Conservation (phyloP, 129 eudicot species). For the Chrysanthemum lavandulifolium region DNA sequence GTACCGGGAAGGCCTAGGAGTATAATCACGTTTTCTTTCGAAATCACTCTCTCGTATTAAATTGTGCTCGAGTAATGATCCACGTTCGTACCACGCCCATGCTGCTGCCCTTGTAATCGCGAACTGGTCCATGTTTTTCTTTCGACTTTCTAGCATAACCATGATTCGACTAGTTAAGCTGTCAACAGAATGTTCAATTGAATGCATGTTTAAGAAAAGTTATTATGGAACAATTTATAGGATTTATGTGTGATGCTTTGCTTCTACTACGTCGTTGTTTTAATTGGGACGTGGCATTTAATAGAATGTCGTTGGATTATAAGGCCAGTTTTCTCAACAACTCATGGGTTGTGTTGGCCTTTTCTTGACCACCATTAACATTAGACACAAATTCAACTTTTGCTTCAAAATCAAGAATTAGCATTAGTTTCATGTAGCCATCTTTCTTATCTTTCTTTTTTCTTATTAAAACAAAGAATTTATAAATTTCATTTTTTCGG, state of each 20-base stretch:
- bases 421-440: no score
- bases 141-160: conserved; percentile 8
- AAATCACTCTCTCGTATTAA: conserved; percentile 35
- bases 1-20: conserved; percentile 54
- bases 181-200: background rate
- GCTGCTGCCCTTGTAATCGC: conserved; percentile 59
- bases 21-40: conserved; percentile 17
- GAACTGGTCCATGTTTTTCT: conserved; percentile 30
- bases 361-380: conserved; percentile 19
- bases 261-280: conserved; percentile 19
- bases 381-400: no score
- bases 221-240: background rate
- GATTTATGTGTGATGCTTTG: background rate
- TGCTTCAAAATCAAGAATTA: no score
- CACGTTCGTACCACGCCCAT: conserved; percentile 79
- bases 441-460: no score
- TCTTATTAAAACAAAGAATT: no score
- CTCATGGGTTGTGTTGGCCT: conserved; percentile 31
- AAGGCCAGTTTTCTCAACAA: conserved; percentile 31
- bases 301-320: conserved; percentile 24
- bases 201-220: background rate
- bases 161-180: background rate
- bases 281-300: conserved; percentile 7
- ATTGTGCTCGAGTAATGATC: conserved; percentile 50
- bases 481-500: no score